Evolutionary conservation across 2,329 filamentous ascomycete genomes (phyloP).

Genomic region (Pseudohalonectria lignicola): DNA sequence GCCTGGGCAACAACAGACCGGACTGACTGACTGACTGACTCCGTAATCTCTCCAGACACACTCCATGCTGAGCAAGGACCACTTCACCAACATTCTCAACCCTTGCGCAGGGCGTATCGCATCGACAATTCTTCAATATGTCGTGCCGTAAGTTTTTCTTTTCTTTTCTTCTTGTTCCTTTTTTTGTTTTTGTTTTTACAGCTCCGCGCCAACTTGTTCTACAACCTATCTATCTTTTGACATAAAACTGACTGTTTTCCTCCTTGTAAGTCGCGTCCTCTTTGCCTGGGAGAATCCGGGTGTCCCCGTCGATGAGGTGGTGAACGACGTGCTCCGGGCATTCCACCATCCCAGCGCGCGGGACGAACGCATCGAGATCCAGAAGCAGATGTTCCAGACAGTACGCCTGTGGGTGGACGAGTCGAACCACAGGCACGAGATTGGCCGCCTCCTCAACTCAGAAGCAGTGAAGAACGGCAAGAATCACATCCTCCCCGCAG

Average conservation of each 20-base stretch:
- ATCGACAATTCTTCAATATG: constrained; percentile 70
- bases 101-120: constrained; percentile 66
- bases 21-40: too few relatives aligned
- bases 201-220: too few relatives aligned
- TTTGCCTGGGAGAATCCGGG: constrained; percentile 89
- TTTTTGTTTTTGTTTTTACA: not conserved
- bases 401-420: constrained; percentile 73
- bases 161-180: not conserved
- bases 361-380: constrained; percentile 65
- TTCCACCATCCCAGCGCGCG: constrained; percentile 89
- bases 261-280: constrained; percentile 51
- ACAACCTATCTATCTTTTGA: not conserved
- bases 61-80: constrained; percentile 4
- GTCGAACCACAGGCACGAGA: constrained; percentile 51
- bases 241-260: not conserved
- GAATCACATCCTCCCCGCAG: constrained; percentile 53
- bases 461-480: constrained; percentile 73
- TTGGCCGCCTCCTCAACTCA: constrained; percentile 69
- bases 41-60: too few relatives aligned
- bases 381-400: constrained; percentile 78
- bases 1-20: too few relatives aligned
- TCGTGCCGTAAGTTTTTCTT: constrained; percentile 53
- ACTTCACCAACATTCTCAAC: constrained; percentile 42
- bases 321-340: constrained; percentile 67
- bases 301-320: constrained; percentile 71